phyloP scores from a whole-genome alignment of 1,139 yeast species.

The Protomyces pachydermus region DNA sequence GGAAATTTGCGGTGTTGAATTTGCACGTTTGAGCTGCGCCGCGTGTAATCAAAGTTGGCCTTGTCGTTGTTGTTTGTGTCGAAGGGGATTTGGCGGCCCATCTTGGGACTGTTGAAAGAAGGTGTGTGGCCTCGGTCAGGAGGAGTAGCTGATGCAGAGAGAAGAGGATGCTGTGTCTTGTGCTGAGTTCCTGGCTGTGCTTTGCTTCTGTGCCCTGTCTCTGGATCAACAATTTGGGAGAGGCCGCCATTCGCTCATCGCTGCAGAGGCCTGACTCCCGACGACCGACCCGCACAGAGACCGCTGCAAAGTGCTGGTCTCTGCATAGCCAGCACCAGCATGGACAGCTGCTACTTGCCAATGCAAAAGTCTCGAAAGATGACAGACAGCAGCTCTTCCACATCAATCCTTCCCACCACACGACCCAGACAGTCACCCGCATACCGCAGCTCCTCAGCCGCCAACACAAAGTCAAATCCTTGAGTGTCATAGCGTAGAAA shows the following conservation, averaged over 20 bases:
- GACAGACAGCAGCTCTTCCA: conserved; percentile 85
- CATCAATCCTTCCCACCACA: conserved; percentile 83
- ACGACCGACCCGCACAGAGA: too few species aligned
- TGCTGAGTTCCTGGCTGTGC: not conserved
- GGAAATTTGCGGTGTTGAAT: conserved; percentile 2
- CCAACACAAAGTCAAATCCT: conserved; percentile 62
- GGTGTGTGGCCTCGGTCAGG: not conserved
- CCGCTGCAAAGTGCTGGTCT: too few species aligned
- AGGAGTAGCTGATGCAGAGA: not conserved
- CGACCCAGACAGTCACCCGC: conserved; percentile 86
- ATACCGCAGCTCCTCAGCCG: conserved; percentile 67
- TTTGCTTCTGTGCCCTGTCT: too few species aligned
- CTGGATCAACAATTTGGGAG: too few species aligned
- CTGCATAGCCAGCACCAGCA: not conserved
- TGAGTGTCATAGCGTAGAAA: not conserved
- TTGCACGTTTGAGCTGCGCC: not conserved
- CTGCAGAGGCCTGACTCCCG: too few species aligned
- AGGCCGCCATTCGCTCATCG: not conserved
- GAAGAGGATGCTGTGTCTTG: not conserved
- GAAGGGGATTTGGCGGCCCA: not conserved
- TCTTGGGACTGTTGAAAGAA: not conserved
- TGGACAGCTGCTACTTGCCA: conserved; percentile 55
- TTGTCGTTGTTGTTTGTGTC: not conserved
- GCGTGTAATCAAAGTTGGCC: not conserved
- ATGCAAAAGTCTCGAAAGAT: conserved; percentile 90